Conservation (phyloP, 441 rosid genomes). For the Omphalea diandra region DNA sequence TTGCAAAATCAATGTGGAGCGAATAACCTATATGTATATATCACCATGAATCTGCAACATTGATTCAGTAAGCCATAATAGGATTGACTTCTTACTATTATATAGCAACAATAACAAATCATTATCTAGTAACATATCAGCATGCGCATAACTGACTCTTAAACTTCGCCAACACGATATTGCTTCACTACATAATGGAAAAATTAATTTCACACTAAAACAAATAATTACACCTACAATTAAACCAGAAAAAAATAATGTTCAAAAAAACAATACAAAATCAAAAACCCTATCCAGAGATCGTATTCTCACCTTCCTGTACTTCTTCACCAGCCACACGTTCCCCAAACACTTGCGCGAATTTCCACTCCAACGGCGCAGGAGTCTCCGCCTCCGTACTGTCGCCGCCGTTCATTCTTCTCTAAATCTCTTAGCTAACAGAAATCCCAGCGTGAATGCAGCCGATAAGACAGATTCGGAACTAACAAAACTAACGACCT, state of each 20-base stretch:
- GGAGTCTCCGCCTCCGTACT: constrained; percentile 43
- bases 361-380: constrained; percentile 57
- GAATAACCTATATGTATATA: background rate
- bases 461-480: constrained; percentile 25
- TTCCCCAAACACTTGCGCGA: constrained; percentile 67
- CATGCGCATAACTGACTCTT: background rate
- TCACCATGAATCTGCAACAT: background rate
- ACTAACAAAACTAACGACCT: constrained; percentile 15
- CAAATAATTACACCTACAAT: background rate
- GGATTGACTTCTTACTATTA: background rate
- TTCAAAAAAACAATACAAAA: background rate
- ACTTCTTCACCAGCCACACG: constrained; percentile 50
- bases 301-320: constrained; percentile 54
- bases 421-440: constrained; percentile 21
- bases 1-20: background rate
- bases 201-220: background rate
- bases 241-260: background rate
- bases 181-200: background rate
- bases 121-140: background rate
- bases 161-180: background rate
- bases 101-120: background rate
- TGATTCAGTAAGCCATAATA: background rate
- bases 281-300: constrained; percentile 17
- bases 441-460: background rate
- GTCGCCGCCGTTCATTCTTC: constrained; percentile 55